Percentiles rank a stretch among this genome's conserved stretches.
phyloP scores from a whole-genome alignment of 2,329 filamentous ascomycete species.

The Rosellinia necatrix region DNA sequence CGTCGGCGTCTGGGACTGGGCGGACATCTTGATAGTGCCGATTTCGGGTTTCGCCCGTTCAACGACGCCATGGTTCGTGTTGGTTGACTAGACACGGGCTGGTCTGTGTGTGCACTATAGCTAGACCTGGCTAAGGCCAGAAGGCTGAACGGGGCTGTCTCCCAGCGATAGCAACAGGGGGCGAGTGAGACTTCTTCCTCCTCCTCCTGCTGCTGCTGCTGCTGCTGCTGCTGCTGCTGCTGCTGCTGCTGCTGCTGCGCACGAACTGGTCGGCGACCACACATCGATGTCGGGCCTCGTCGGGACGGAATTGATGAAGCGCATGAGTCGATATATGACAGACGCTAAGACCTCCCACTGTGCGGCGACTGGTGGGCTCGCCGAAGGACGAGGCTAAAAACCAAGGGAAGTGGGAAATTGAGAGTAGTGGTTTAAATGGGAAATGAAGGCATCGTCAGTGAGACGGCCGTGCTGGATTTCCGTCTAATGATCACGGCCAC shows the following conservation, averaged over 20 bases:
- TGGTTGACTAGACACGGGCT: neutral
- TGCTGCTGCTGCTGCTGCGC: too few species aligned
- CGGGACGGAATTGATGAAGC: neutral
- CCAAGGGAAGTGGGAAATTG: neutral
- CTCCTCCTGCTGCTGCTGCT: too few species aligned
- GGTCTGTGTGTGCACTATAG: neutral
- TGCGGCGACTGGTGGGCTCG: neutral
- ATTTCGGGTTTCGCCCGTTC: conserved; percentile 20
- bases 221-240: too few species aligned
- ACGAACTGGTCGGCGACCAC: conserved; percentile 16
- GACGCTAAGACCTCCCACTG: too few species aligned
- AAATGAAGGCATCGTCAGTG: conserved; percentile 13
- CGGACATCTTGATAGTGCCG: neutral
- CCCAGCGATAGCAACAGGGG: neutral
- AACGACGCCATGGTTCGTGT: conserved; percentile 12
- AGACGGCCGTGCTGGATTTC: too few species aligned
- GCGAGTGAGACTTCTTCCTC: too few species aligned
- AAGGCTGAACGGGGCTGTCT: conserved; percentile 10
- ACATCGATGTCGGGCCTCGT: neutral
- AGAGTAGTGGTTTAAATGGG: conserved; percentile 6
- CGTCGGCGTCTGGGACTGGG: neutral
- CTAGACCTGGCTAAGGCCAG: neutral
- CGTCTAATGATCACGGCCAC: conserved; percentile 20
- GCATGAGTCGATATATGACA: too few species aligned
- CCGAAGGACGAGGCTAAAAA: neutral